phyloP scores from a whole-genome alignment of 2,329 filamentous ascomycete species.

The Aschersonia sp. region DNA sequence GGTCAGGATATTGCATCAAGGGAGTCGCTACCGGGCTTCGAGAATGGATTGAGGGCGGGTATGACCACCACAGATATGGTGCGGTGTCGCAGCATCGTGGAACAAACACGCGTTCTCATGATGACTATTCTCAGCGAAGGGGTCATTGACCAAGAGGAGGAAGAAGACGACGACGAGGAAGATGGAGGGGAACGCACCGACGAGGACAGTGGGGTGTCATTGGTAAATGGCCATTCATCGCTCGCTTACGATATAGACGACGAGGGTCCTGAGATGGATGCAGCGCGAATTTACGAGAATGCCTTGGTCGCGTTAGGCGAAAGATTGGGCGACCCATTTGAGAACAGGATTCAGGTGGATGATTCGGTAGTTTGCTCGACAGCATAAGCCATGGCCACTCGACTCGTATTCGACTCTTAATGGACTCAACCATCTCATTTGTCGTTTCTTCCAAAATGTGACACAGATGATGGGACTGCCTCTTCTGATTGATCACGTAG shows the following conservation, averaged over 20 bases:
- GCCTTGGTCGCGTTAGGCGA: slow-evolving; percentile 65
- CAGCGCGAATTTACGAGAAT: slow-evolving; percentile 64
- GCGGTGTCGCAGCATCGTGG: slow-evolving; percentile 66
- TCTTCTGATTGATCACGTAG: too few species aligned
- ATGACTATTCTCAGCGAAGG: slow-evolving; percentile 48
- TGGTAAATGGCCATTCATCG: not conserved
- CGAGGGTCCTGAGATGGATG: slow-evolving; percentile 49
- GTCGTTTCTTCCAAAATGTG: too few species aligned
- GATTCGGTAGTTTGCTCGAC: slow-evolving; percentile 1
- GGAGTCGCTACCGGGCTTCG: slow-evolving; percentile 56
- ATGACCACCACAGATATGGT: slow-evolving; percentile 78
- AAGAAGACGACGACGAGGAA: slow-evolving; percentile 21
- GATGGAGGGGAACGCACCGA: slow-evolving; percentile 21
- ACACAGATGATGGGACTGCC: too few species aligned
- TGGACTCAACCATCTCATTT: too few species aligned
- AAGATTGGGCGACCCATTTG: slow-evolving; percentile 35
- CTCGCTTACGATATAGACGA: slow-evolving; percentile 25
- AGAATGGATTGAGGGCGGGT: slow-evolving; percentile 43
- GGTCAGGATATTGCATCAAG: slow-evolving; percentile 53
- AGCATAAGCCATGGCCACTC: not conserved
- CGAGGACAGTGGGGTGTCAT: slow-evolving; percentile 9
- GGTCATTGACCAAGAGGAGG: slow-evolving; percentile 23
- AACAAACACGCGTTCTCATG: slow-evolving; percentile 57
- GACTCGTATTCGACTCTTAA: too few species aligned
- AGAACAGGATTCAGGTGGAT: slow-evolving; percentile 6